Evolutionary conservation across 116 monocot genomes (phyloP).

Genomic region (Papilionanthe hybrid): DNA sequence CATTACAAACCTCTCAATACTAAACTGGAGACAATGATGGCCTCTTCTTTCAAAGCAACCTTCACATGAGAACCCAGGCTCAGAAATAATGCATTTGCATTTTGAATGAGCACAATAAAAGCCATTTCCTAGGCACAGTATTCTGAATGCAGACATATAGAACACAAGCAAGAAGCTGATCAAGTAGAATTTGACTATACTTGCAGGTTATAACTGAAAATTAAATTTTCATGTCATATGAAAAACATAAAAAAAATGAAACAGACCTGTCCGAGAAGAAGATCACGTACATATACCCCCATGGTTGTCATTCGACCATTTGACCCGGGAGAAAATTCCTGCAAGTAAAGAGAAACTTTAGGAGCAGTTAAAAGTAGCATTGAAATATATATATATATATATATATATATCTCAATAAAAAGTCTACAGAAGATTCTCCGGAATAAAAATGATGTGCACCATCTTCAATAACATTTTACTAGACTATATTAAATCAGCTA

Average conservation of each 20-base stretch:
- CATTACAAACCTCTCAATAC: conserved; percentile 61
- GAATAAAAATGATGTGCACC: not conserved
- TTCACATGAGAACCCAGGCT: conserved; percentile 32
- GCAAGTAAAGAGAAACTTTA: conserved; percentile 1
- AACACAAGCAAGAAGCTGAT: conserved; percentile 9
- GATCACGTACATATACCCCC: conserved; percentile 90
- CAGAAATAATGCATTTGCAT: conserved; percentile 14
- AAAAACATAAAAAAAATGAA: not conserved
- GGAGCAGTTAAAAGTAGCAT: not conserved
- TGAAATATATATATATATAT: not conserved
- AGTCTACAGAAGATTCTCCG: not conserved
- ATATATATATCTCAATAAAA: not conserved
- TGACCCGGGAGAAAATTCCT: conserved; percentile 90
- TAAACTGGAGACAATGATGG: conserved; percentile 44
- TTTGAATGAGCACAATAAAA: not conserved
- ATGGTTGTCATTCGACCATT: conserved; percentile 78
- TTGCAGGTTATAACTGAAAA: not conserved
- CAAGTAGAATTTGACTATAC: conserved; percentile 10
- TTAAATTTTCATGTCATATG: not conserved
- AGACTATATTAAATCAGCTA: not conserved
- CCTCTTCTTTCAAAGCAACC: conserved; percentile 55
- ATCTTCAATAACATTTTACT: not conserved
- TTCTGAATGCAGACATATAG: conserved; percentile 12
- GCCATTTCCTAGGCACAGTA: conserved; percentile 5
- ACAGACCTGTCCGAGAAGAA: conserved; percentile 83